Percentiles rank a stretch among this genome's conserved stretches.
Evolutionary conservation across 23 red algal species (phyloP).

Genomic region (Chondrus crispus): DNA sequence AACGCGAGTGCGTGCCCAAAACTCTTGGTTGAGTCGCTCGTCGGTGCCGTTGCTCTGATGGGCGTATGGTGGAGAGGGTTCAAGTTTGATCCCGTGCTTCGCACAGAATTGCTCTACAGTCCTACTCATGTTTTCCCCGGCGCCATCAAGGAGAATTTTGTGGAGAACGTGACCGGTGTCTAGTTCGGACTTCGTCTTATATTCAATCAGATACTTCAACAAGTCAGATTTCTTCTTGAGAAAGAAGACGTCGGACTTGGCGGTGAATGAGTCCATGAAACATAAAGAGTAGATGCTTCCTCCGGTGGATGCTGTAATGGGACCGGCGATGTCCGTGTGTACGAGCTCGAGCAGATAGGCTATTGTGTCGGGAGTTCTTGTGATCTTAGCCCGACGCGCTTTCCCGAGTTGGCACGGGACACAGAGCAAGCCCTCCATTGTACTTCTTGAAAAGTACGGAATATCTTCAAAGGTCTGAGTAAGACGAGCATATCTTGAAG

Average conservation of each 20-base stretch:
- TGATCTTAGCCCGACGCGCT: not conserved
- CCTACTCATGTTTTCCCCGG: not conserved
- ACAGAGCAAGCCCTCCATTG: not conserved
- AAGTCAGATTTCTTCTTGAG: not conserved
- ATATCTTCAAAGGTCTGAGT: not conserved
- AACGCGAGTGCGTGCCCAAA: not conserved
- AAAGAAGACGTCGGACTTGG: slow-evolving; percentile 13
- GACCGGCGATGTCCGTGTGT: slow-evolving; percentile 6
- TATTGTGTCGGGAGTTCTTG: not conserved
- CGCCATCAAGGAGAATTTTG: not conserved
- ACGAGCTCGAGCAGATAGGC: not conserved
- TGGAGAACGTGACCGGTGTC: not conserved
- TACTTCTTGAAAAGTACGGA: not conserved
- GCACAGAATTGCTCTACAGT: not conserved
- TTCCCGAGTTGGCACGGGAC: not conserved
- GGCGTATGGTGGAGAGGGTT: not conserved
- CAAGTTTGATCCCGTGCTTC: not conserved
- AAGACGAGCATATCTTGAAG: not conserved
- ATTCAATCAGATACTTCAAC: not conserved
- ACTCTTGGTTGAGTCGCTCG: not conserved
- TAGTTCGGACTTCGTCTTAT: not conserved
- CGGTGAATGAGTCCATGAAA: not conserved
- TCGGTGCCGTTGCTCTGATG: not conserved
- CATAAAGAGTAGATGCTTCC: not conserved
- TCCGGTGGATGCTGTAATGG: not conserved